Evolutionary conservation across 768 basidiomycete genomes (phyloP).

Genomic region (Leucogyrophana mollusca): DNA sequence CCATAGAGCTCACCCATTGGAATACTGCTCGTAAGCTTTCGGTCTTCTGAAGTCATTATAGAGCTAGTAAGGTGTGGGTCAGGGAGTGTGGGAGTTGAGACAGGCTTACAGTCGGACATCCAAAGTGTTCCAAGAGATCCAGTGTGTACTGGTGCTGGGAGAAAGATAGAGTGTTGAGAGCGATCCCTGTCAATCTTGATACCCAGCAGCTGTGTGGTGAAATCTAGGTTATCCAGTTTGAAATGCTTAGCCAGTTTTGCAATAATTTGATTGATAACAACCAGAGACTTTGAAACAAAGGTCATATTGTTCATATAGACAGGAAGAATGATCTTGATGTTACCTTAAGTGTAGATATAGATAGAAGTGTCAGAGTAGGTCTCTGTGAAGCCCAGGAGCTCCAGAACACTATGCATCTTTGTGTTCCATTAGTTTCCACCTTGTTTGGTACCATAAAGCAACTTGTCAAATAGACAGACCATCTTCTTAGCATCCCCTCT

Average conservation of each 20-base stretch:
- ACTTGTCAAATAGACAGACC: no score
- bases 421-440: slow-evolving; percentile 28
- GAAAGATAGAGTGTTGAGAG: slow-evolving; percentile 4
- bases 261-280: no score
- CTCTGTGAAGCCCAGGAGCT: slow-evolving; percentile 14
- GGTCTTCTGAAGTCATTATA: no score
- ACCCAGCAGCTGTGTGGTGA: slow-evolving; percentile 17
- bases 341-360: slow-evolving; percentile 26
- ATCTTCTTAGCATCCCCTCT: no score
- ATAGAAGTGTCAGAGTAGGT: slow-evolving; percentile 11
- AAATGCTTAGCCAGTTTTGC: no score
- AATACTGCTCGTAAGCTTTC: no score
- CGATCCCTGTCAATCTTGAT: slow-evolving; percentile 18
- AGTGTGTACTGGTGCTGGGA: no score
- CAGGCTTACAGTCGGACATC: no score
- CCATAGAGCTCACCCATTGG: no score
- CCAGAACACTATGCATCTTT: slow-evolving; percentile 18
- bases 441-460: slow-evolving; percentile 35
- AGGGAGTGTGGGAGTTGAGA: no score
- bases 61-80: slow-evolving; percentile 34
- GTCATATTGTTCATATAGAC: slow-evolving; percentile 32
- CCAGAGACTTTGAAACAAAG: slow-evolving; percentile 19
- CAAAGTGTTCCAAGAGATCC: no score
- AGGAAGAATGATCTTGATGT: slow-evolving; percentile 24
- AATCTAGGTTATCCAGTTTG: slow-evolving; percentile 12